Evolutionary conservation across 495 filamentous ascomycete genomes (phyloP), one percentile per base, ranked within the genome.

Genomic region (Penicillium maclennaniae): DNA sequence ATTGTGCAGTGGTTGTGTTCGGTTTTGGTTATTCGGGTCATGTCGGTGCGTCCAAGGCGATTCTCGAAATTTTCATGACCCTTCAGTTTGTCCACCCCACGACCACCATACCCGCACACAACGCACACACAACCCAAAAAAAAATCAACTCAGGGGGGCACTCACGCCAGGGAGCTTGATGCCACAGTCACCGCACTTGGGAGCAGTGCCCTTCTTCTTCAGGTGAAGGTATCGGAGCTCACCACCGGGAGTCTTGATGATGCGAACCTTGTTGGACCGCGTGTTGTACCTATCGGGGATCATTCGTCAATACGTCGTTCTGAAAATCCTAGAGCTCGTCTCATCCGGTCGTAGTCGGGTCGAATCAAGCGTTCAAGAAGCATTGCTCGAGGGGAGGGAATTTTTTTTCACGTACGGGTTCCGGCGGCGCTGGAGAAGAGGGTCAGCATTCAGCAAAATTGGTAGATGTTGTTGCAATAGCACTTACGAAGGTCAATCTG

Each of bases 111-210:
- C 16, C 49, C 59, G 47, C 58, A 51, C 62, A 56, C 52, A 59
- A 43, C 47, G 37, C 54, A 58, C 56, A 43, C 51, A 59, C 44
- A 57, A 48, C 25, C 19, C 39, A 42, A 50, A 37, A 55, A 47
- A 59, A 59, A 62, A 61, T 58, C 38, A 43, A 56, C 14, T 65
- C 57, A 51, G 58, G 66, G 66, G 53, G 56, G 58, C 46, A 91
- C 89, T 85, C 85, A 95, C 90, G 72, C 91, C 91, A 62, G 89
- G 83, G 65, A 96, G 84, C 80, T 96, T 96, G 79, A 86, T 85
- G 67, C 92, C 92, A 71, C 93, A 97, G 82, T 97, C 93, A 83
- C 93, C 93, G 73, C 93, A 99, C 81, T 97, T 97, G 65, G 93
- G 92, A 62, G 89, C 85, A 65, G 88, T 92, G 60, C 90, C 92